A percentile compares a stretch with the other conserved stretches of the same genome.
phyloP scores from a whole-genome alignment of 2,329 filamentous ascomycete species.

The Diplodia sapinea region DNA sequence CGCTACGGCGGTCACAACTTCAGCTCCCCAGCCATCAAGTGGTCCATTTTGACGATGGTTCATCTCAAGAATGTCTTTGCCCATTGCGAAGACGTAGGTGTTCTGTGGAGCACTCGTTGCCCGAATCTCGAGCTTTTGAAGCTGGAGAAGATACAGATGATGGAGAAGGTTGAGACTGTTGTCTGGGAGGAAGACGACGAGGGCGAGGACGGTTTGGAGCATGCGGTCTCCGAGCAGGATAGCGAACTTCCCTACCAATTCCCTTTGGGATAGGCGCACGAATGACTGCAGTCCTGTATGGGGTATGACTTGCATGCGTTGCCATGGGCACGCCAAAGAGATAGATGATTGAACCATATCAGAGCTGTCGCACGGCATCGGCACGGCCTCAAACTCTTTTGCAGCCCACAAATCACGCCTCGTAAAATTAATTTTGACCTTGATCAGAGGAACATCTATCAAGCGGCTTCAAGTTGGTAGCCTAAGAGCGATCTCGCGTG shows the following conservation, averaged over 20 bases:
- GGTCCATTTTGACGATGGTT: background rate
- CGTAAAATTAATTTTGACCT: background rate
- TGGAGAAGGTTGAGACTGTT: background rate
- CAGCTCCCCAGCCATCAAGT: slow-evolving; percentile 2
- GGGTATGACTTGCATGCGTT: background rate
- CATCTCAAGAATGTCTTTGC: slow-evolving; percentile 6
- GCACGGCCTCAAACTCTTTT: background rate
- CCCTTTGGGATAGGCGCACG: background rate
- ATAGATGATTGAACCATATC: background rate
- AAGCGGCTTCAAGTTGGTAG: background rate
- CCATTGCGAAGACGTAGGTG: background rate
- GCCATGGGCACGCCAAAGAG: background rate
- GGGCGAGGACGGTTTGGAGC: background rate
- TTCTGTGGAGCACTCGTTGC: background rate
- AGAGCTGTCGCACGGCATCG: background rate
- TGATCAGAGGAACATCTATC: background rate
- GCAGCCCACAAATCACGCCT: background rate
- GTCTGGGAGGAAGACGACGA: slow-evolving; percentile 1
- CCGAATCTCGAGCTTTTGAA: background rate
- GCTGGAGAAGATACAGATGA: background rate
- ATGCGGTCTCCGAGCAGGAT: background rate
- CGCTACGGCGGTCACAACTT: slow-evolving; percentile 19
- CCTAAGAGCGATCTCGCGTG: too few relatives aligned
- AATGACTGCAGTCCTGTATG: background rate
- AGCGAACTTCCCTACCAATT: background rate